A percentile compares a stretch with the other conserved stretches of the same genome.
Evolutionary conservation across 2,329 filamentous ascomycete genomes (phyloP).

Genomic region (Phyllosticta citrichinensis): DNA sequence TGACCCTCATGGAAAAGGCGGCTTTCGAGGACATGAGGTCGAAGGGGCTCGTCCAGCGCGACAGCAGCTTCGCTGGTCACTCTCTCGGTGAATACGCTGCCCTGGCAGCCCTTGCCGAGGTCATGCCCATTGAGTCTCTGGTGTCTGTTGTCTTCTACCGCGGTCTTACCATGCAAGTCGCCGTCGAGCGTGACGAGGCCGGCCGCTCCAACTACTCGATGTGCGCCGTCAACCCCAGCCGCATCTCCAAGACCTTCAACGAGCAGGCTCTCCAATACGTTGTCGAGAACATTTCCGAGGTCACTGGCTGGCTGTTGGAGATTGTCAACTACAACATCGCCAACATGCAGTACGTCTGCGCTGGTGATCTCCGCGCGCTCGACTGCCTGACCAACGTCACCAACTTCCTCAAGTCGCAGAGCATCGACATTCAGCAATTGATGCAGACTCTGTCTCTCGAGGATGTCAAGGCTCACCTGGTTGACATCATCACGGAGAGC

Average conservation of each 20-base stretch:
- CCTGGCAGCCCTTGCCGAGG: constrained; percentile 87
- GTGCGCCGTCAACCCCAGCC: constrained; percentile 97
- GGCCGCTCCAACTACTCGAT: constrained; percentile 98
- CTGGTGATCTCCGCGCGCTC: constrained; percentile 55
- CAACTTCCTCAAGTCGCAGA: constrained; percentile 93
- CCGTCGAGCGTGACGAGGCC: constrained; percentile 86
- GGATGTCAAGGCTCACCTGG: constrained; percentile 80
- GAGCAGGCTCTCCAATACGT: constrained; percentile 95
- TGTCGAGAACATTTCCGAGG: constrained; percentile 87
- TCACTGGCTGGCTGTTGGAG: constrained; percentile 90
- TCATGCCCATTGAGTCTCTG: constrained; percentile 98
- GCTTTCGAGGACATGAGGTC: constrained; percentile 98
- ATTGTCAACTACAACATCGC: constrained; percentile 92
- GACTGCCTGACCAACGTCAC: constrained; percentile 66
- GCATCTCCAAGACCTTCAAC: constrained; percentile 97
- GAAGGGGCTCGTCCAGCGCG: constrained; percentile 88
- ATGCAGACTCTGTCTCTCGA: constrained; percentile 80
- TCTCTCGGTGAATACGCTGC: constrained; percentile 98
- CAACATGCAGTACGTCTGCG: constrained; percentile 61
- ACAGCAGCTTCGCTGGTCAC: constrained; percentile 96
- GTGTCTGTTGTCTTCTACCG: constrained; percentile 99
- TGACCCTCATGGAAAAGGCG: constrained; percentile 99
- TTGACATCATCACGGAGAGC: constrained; percentile 83
- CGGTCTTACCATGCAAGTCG: constrained; percentile 97
- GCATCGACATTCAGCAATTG: constrained; percentile 91